phyloP scores from a whole-genome alignment of 176 grass and related monocot genomes.

The Ampelocalamus luodianensis region DNA sequence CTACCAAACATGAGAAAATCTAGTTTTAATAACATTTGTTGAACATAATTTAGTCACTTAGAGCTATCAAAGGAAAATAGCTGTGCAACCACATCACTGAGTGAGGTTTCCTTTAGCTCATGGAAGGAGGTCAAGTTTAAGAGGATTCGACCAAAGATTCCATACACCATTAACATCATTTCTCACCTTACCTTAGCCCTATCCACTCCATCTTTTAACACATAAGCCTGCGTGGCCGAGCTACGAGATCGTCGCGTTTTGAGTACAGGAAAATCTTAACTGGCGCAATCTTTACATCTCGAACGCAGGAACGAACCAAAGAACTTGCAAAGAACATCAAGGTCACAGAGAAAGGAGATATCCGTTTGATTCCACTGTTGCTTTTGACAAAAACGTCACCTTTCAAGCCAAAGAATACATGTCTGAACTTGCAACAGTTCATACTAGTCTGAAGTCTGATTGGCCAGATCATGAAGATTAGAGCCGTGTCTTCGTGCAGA shows the following conservation, averaged over 20 bases:
- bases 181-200: neutral
- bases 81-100: neutral
- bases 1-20: too few species aligned
- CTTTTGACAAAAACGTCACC: neutral
- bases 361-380: neutral
- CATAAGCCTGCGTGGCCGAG: neutral
- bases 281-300: neutral
- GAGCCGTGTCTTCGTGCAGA: neutral
- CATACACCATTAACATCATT: neutral
- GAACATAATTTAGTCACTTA: neutral
- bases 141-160: neutral
- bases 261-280: slow-evolving; percentile 17
- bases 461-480: neutral
- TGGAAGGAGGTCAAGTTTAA: neutral
- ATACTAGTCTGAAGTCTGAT: neutral
- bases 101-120: neutral
- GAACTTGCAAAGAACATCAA: neutral
- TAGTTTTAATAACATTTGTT: neutral
- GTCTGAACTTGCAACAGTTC: neutral
- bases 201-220: neutral
- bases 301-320: neutral
- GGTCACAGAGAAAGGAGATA: neutral
- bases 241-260: neutral
- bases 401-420: neutral
- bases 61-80: neutral